Base-by-base conservation (phyloP, 192 early-diverging fungal genomes). In the Obelidium mucronatum region DNA sequence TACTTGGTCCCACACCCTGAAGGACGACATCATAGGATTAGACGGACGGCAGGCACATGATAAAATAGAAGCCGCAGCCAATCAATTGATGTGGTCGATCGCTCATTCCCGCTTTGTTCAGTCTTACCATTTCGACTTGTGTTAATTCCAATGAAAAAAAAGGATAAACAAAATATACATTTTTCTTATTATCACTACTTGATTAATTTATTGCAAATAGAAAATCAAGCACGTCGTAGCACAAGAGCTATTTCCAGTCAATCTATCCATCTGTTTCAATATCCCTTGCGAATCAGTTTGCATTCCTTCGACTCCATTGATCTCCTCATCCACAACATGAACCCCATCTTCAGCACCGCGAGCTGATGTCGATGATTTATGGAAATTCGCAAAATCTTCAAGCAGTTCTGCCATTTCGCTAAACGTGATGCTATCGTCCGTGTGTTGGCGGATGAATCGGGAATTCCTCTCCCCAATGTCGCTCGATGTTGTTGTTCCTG, bases 191-290 rank as follows among this genome's bases (percentile, higher is more conserved):
- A 24, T 22, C 55, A 51, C 51, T 67, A 51, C 51, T 31, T 67
- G 42, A n/a, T 67, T 67, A 26, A 6, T 52, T n/a, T 51, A 42
- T 39, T 28, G 17, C 37, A 65, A 17, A 8, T 26, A 52, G 24
- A 17, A 40, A 36, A 30, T 67, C 81, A 11, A 76, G n/a, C n/a
- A n/a, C n/a, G n/a, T n/a, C n/a, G n/a, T n/a, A n/a, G n/a, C n/a
- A n/a, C n/a, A n/a, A n/a, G n/a, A n/a, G n/a, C n/a, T 64, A 35
- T 64, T 64, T 5, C 19, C 34, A 19, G 6, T 8, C 34, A 40
- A 64, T 40, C 40, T 40, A 39, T 74, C 72, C 72, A 74, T 62
- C 31, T 74, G 72, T 42, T 48, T 74, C 60, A 74, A 63, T 22
- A 74, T 63, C 13, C 58, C 59, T n/a, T n/a, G n/a, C 26, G 48